Evolutionary conservation across 2,329 filamentous ascomycete genomes (phyloP).

Genomic region (Cadophora gregata): DNA sequence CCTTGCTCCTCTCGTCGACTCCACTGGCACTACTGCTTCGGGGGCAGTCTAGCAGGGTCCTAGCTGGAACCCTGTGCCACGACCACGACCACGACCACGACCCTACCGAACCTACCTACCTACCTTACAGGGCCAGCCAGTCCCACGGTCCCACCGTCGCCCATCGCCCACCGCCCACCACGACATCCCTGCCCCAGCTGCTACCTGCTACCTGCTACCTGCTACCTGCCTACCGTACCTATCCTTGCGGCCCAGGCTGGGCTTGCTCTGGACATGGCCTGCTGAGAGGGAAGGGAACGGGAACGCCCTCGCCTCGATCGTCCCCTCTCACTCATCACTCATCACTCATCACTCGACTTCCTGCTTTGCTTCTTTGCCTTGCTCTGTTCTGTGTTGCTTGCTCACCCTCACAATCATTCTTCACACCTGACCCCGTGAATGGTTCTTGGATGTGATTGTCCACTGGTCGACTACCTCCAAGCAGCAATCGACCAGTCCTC

Average conservation of each 20-base stretch:
- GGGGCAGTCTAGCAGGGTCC: neutral
- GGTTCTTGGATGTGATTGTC: slow-evolving; percentile 15
- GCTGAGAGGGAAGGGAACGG: slow-evolving; percentile 6
- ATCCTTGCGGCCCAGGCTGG: slow-evolving; percentile 10
- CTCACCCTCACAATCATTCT: slow-evolving; percentile 4
- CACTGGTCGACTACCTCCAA: slow-evolving; percentile 6
- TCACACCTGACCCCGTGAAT: slow-evolving; percentile 17
- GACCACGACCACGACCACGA: neutral
- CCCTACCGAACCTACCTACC: neutral
- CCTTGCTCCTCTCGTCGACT: neutral
- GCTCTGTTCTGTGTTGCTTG: neutral
- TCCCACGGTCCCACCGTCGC: neutral
- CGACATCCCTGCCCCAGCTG: neutral
- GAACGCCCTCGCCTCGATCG: slow-evolving; percentile 3
- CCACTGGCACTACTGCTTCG: neutral
- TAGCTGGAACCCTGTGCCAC: neutral
- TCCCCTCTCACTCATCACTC: slow-evolving; percentile 1
- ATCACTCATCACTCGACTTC: slow-evolving; percentile 15
- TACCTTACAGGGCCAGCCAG: neutral
- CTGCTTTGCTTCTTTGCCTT: slow-evolving; percentile 12
- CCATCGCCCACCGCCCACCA: slow-evolving; percentile 5
- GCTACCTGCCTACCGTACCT: neutral
- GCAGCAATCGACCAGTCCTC: slow-evolving; percentile 13
- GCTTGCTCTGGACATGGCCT: slow-evolving; percentile 12
- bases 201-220: neutral